A percentile compares a stretch with the other conserved stretches of the same genome.
These are phyloP conservation scores for Salvia hispanica DNA, from an alignment of 257 asterid species.

Conservation along the genomic window DNA sequence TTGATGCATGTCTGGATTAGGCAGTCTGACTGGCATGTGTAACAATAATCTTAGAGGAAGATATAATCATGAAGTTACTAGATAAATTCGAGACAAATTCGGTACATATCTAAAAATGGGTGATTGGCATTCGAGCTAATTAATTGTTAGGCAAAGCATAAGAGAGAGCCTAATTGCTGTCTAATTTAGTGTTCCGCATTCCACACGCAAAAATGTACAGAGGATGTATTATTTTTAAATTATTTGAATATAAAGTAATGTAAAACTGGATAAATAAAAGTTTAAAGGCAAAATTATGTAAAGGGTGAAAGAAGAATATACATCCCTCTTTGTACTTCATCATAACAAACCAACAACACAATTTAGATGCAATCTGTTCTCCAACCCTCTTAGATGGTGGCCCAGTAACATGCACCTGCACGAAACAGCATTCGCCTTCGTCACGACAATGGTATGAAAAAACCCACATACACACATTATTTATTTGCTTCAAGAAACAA, in stretches of 20 bases:
- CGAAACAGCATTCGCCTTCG: conserved; percentile 14
- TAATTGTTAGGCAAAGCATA: conserved; percentile 15
- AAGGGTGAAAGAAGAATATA: conserved; percentile 50
- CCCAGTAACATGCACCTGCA: conserved; percentile 98
- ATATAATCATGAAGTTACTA: neutral
- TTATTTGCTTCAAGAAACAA: neutral
- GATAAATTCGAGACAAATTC: neutral
- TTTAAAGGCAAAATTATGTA: conserved; percentile 18
- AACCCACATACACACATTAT: neutral
- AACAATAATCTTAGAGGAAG: neutral
- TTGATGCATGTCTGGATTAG: neutral
- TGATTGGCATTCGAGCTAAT: neutral
- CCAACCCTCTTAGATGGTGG: conserved; percentile 95
- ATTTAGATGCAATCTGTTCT: conserved; percentile 88
- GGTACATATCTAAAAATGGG: neutral
- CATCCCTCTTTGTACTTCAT: conserved; percentile 50
- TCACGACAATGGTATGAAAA: conserved; percentile 21
- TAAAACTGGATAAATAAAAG: conserved; percentile 22
- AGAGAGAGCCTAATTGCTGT: neutral
- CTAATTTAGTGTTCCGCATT: neutral
- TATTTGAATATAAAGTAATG: conserved; percentile 21
- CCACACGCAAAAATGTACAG: neutral
- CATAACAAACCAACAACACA: conserved; percentile 91
- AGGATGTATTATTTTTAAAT: neutral
- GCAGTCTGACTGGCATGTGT: neutral